Base-by-base conservation (phyloP, 345 rosid genomes). In the Ricinus communis region DNA sequence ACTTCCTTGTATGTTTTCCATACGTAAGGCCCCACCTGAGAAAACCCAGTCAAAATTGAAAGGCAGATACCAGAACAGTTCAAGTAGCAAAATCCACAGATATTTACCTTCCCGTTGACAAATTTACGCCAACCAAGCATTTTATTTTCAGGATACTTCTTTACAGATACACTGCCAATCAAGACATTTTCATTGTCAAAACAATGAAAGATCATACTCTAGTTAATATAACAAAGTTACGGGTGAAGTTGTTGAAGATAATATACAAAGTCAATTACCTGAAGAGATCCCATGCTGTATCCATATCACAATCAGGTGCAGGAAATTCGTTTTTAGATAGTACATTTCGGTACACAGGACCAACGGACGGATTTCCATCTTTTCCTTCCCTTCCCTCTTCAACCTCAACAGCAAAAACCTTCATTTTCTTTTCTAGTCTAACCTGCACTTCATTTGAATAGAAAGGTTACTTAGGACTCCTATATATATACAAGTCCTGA, bases 111-210 rank as follows among this genome's bases (percentile, higher is more conserved):
- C 19, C 81, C 90, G 50, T 89, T 82, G 25, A 89, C 85, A 69
- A 80, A 52, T 77, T 53, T 76, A 55, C 99, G 92, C 92, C 97
- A 91, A 65, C 99, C 99, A 55, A 95, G 96, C 99, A 95, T 95
- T 71, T 70, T 86, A 70, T 87, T 91, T 25, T 75, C 71, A 22
- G 92, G 91, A 69, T 83, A 70, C 68, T 85, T 87, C 79, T 83
- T 78, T 19, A 72, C 96, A 16, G 97, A 83, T n/a, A 71, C 68
- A 45, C 98, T 94, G 83, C 15, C 18, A 52, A 62, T 38, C 15
- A 45, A 74, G 69, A 62, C 12, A 51, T 24, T 8, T 49, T 41
- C 38, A 3, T 19, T 54, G 27, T 73, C 47, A 57, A 59, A 65
- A 38, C 25, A n/a, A n/a, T n/a, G n/a, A n/a, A n/a, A n/a, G n/a